Evolutionary conservation across 225 moss, liverwort and hornwort species (phyloP).

Genomic region (Bryoerythrophyllum caledonicum): DNA sequence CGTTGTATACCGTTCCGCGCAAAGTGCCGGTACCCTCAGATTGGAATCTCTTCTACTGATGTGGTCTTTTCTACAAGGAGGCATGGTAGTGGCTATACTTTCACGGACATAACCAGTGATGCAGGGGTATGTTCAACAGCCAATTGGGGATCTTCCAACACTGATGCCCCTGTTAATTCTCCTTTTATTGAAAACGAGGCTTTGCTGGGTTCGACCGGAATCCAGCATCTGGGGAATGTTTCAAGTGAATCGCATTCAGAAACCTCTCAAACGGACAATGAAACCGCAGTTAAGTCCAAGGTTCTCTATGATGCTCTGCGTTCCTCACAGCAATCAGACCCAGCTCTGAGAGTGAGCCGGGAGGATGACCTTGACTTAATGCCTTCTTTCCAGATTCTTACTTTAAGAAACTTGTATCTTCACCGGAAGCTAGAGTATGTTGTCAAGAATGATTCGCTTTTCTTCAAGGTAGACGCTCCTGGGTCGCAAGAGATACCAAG

Average conservation of each 20-base stretch:
- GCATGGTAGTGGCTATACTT: slow-evolving; percentile 45
- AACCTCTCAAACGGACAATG: slow-evolving; percentile 21
- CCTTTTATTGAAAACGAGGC: slow-evolving; percentile 78
- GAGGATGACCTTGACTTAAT: slow-evolving; percentile 72
- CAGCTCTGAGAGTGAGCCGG: slow-evolving; percentile 29
- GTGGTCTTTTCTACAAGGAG: slow-evolving; percentile 79
- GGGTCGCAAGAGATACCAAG: slow-evolving; percentile 62
- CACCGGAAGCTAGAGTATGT: slow-evolving; percentile 77
- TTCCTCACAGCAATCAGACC: slow-evolving; percentile 33
- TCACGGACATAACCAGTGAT: slow-evolving; percentile 31
- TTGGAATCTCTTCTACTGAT: slow-evolving; percentile 88
- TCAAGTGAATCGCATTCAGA: slow-evolving; percentile 35
- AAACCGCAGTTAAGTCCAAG: slow-evolving; percentile 30
- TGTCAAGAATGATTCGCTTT: slow-evolving; percentile 86
- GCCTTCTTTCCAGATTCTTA: slow-evolving; percentile 62
- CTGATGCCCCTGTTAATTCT: slow-evolving; percentile 70
- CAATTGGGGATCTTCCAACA: slow-evolving; percentile 30
- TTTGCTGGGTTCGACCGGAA: slow-evolving; percentile 64
- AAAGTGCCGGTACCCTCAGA: slow-evolving; percentile 85
- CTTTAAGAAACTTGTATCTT: slow-evolving; percentile 67
- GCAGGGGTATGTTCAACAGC: slow-evolving; percentile 22
- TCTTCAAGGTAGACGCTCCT: slow-evolving; percentile 70
- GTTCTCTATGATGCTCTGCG: slow-evolving; percentile 34
- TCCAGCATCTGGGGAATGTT: slow-evolving; percentile 40
- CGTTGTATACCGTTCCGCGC: slow-evolving; percentile 87